Evolutionary conservation across 805 yeast species (phyloP).

Genomic region (Starmerella apis): DNA sequence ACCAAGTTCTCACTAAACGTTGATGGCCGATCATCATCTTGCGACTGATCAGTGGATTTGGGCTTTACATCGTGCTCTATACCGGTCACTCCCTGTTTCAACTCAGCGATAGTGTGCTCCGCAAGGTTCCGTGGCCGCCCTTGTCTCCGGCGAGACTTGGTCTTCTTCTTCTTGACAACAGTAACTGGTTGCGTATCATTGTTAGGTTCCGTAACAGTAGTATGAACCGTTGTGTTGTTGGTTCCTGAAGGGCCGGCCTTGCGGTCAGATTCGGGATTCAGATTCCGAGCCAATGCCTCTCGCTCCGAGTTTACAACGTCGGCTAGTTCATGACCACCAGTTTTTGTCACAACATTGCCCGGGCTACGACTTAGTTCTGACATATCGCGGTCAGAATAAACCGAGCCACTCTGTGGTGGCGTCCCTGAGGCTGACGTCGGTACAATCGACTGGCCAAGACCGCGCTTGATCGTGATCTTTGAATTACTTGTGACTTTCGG

Average conservation of each 20-base stretch:
- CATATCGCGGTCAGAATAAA: neutral
- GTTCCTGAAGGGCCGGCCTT: neutral
- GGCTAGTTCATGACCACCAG: neutral
- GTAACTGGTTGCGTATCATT: neutral
- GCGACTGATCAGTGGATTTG: neutral
- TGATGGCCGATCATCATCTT: constrained; percentile 34
- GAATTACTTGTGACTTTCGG: constrained; percentile 53
- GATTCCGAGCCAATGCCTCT: constrained; percentile 19
- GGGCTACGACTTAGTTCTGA: constrained; percentile 15
- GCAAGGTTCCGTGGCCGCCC: neutral
- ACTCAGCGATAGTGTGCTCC: constrained; percentile 5
- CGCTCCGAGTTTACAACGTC: constrained; percentile 19
- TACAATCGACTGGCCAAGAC: neutral
- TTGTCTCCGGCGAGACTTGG: neutral
- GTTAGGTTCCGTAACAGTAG: neutral
- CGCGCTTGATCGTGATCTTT: constrained; percentile 52
- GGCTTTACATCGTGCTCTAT: neutral
- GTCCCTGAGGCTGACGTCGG: neutral
- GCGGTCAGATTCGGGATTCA: constrained; percentile 5
- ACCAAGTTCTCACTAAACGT: constrained; percentile 73
- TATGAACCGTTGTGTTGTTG: too few relatives aligned
- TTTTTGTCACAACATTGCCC: constrained; percentile 17
- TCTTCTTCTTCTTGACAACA: neutral
- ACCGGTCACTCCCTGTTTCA: neutral
- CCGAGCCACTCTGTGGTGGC: neutral